Base-by-base conservation (phyloP, 805 yeast species). In the Ogataea angusta region DNA sequence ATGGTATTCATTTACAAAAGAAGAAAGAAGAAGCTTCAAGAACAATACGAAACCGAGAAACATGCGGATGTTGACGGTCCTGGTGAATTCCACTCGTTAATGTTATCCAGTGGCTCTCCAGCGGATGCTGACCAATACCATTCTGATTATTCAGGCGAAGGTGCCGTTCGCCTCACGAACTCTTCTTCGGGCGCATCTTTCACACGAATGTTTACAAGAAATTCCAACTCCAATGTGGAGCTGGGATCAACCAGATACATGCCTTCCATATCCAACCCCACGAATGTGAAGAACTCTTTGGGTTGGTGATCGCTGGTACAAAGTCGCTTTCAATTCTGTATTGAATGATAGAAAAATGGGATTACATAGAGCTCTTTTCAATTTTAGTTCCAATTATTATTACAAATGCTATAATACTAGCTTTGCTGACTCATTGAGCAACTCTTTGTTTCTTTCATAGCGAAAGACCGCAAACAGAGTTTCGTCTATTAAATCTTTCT, bases 261-360 rank as follows among this genome's bases (percentile, higher is more conserved):
- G 30, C 75, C 70, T 34, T 68, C 61, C 29, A 83, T 83, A 28
- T 80, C 86, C 6, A 76, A 73, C 40, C 91, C 91, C 9, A 82
- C 82, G 26, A 80, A 82, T 41, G 73, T 83, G 3, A 77, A 78
- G 46, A 83, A 80, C 57, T 82, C 91, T 2, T 66, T 83, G 44
- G 90, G 90, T 24, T 83, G 90, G 90, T 63, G 40, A 54, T n/a
- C n/a, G 15, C 17, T 9, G 22, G 31, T 8, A 1, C 4, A 14
- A 18, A 10, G 9, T 16, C 17, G 25, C 13, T 16, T 34, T 12
- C 25, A 21, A 24, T 23, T 24, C 8, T n/a, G 15, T 2, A 15
- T 19, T 39, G 42, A 38, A 30, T 18, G 14, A 38, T 38, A 42
- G 34, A 33, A 12, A 30, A 13, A 26, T 7, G 21, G 21, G 7